A percentile compares a stretch with the other conserved stretches of the same genome.
These are phyloP conservation scores for Acanthamoeba royreba DNA, from an alignment of 208 protist species.

Conservation along the genomic window DNA sequence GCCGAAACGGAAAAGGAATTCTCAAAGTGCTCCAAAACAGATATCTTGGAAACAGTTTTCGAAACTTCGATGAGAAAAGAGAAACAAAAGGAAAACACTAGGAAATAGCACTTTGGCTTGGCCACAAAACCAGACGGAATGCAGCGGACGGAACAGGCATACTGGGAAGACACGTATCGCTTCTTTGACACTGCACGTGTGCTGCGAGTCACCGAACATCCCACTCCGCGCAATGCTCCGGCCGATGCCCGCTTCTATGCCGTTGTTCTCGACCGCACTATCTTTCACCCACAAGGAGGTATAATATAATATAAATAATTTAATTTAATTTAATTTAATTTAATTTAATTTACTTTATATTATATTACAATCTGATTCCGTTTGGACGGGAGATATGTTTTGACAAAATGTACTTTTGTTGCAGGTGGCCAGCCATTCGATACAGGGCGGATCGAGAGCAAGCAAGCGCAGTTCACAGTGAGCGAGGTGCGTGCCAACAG, in stretches of 20 bases:
- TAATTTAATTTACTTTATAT: too few relatives aligned
- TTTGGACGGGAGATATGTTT: background rate
- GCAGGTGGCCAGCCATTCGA: constrained; percentile 18
- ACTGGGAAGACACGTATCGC: constrained; percentile 3
- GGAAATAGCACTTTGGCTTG: too few relatives aligned
- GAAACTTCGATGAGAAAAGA: too few relatives aligned
- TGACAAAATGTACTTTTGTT: too few relatives aligned
- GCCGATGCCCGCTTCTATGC: background rate
- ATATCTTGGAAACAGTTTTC: too few relatives aligned
- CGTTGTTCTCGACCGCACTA: background rate
- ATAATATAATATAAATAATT: too few relatives aligned
- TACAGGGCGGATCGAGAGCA: background rate
- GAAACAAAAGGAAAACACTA: too few relatives aligned
- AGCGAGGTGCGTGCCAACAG: background rate
- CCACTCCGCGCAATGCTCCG: background rate
- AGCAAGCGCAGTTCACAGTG: background rate
- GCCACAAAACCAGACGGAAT: too few relatives aligned
- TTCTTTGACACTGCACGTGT: background rate
- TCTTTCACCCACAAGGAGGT: constrained; percentile 30
- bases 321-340: too few relatives aligned
- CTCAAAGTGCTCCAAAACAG: too few relatives aligned
- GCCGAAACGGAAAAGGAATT: too few relatives aligned
- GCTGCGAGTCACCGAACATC: background rate
- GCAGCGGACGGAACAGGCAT: background rate
- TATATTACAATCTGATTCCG: too few relatives aligned